These are phyloP conservation scores for Wickerhamiella allomyrinae DNA, from an alignment of 805 yeast species.

Conservation along the genomic window DNA sequence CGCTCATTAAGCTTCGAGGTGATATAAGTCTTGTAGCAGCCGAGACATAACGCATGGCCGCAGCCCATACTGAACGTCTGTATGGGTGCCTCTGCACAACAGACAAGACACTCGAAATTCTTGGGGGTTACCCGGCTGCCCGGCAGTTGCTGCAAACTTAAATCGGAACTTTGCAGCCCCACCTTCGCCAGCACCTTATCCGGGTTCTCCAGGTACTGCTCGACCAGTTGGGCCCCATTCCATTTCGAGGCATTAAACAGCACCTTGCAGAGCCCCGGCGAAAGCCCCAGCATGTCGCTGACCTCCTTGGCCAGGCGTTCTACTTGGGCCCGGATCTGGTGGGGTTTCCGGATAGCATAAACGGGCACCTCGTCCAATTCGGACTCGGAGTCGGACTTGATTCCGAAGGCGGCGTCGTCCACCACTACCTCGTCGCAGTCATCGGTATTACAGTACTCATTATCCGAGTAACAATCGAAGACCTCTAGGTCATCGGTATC, in stretches of 20 bases:
- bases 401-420: background rate
- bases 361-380: background rate
- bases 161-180: background rate
- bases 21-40: constrained; percentile 54
- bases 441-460: no score
- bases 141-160: background rate
- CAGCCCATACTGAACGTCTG: constrained; percentile 35
- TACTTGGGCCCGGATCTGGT: background rate
- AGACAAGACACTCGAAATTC: background rate
- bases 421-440: background rate
- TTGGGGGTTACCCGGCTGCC: background rate
- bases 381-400: background rate
- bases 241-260: constrained; percentile 10
- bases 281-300: constrained; percentile 4
- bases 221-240: constrained; percentile 5
- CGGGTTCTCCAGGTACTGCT: background rate
- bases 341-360: background rate
- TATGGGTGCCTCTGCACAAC: background rate
- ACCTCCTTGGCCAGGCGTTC: constrained; percentile 1
- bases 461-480: no score
- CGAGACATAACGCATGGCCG: constrained; percentile 52
- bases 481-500: no score
- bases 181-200: background rate
- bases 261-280: background rate
- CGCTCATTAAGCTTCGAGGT: constrained; percentile 29